Conservation (phyloP, 805 yeast genomes). For the Starmerella scarabaei region DNA sequence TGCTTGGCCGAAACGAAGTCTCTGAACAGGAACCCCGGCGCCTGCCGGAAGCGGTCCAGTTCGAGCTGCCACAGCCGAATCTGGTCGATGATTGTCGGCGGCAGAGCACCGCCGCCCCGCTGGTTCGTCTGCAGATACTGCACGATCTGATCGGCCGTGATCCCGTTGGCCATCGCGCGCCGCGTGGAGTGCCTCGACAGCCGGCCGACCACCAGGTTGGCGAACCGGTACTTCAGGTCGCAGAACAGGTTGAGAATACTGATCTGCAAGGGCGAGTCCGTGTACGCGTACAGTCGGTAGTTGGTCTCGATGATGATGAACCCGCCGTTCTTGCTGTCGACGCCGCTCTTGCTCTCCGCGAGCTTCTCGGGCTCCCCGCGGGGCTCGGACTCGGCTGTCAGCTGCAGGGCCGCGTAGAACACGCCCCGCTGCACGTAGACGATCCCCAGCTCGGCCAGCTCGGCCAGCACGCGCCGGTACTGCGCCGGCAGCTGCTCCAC, state of each 20-base stretch:
- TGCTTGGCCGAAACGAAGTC: conserved; percentile 72
- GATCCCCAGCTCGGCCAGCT: conserved; percentile 80
- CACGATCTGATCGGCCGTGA: conserved; percentile 88
- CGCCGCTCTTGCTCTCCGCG: background rate
- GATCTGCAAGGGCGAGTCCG: conserved; percentile 87
- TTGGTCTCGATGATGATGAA: conserved; percentile 85
- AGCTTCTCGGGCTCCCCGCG: conserved; percentile 27
- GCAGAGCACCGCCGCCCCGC: conserved; percentile 51
- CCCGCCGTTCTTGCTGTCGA: conserved; percentile 57
- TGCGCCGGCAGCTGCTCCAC: conserved; percentile 59
- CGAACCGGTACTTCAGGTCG: conserved; percentile 68
- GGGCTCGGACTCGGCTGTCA: conserved; percentile 6
- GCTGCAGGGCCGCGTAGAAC: conserved; percentile 19
- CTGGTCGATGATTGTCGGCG: conserved; percentile 96
- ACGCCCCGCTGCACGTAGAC: conserved; percentile 43
- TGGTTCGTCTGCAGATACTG: conserved; percentile 83
- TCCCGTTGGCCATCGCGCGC: conserved; percentile 71
- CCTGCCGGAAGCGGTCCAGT: conserved; percentile 76
- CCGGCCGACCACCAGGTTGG: conserved; percentile 87
- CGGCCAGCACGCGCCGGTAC: conserved; percentile 75
- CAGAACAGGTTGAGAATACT: conserved; percentile 84
- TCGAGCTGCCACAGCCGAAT: conserved; percentile 93
- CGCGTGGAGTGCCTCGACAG: conserved; percentile 86
- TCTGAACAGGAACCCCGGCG: conserved; percentile 74
- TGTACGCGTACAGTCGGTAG: conserved; percentile 83